A percentile compares a stretch with the other conserved stretches of the same genome.
phyloP scores from a whole-genome alignment of 805 yeast genomes.

The Yarrowia sp. region DNA sequence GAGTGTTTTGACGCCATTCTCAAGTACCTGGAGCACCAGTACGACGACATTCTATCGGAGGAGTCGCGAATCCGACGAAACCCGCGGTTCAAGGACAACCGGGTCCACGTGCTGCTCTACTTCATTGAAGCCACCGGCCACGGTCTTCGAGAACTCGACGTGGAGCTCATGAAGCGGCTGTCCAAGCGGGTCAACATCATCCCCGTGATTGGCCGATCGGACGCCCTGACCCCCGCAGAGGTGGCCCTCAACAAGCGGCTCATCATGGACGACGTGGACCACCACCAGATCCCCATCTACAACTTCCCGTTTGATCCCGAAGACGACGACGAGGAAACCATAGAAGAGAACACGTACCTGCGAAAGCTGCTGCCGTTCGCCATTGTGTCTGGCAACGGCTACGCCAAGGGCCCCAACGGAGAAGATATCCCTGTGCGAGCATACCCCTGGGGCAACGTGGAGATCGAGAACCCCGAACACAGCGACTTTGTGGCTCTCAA shows the following conservation, averaged over 20 bases:
- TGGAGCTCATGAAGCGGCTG: conserved; percentile 71
- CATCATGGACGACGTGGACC: conserved; percentile 63
- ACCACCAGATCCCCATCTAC: conserved; percentile 68
- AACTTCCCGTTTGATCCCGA: conserved; percentile 74
- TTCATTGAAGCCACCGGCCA: conserved; percentile 68
- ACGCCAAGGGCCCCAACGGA: conserved; percentile 29
- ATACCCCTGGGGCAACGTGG: conserved; percentile 68
- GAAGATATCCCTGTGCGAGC: conserved; percentile 51
- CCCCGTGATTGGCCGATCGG: conserved; percentile 84
- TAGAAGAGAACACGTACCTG: conserved; percentile 51
- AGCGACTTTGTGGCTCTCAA: conserved; percentile 55
- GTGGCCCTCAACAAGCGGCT: conserved; percentile 59
- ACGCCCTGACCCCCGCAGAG: conserved; percentile 74
- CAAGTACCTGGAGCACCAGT: conserved; percentile 71
- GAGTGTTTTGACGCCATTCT: conserved; percentile 58
- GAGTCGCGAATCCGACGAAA: conserved; percentile 77
- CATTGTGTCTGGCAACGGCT: conserved; percentile 37
- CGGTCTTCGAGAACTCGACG: conserved; percentile 70
- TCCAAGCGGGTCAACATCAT: conserved; percentile 79
- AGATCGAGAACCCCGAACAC: conserved; percentile 50
- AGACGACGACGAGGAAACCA: conserved; percentile 56
- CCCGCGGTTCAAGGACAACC: conserved; percentile 71
- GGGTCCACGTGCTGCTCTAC: conserved; percentile 81
- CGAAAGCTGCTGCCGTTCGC: conserved; percentile 66
- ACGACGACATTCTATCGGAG: conserved; percentile 73